Percentiles rank a stretch among this genome's conserved stretches.
phyloP scores from a whole-genome alignment of 495 filamentous ascomycete species.

The Podospora conica region DNA sequence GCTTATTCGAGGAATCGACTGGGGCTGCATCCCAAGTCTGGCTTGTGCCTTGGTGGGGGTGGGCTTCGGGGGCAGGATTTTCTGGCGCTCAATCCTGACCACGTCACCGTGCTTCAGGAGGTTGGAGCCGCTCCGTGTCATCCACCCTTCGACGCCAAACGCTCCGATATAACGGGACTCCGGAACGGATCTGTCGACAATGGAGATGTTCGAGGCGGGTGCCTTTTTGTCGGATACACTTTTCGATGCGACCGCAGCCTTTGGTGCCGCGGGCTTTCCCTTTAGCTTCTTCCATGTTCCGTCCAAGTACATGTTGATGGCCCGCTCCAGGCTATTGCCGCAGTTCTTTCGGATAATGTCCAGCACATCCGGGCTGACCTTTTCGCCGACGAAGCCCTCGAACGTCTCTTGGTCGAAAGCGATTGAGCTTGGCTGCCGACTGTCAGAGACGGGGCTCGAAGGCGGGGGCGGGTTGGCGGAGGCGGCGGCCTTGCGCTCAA shows the following conservation, averaged over 20 bases:
- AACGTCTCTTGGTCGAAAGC: constrained; percentile 65
- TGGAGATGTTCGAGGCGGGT: constrained; percentile 2
- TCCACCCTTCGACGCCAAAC: constrained; percentile 88
- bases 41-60: constrained; percentile 45
- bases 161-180: constrained; percentile 75
- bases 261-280: constrained; percentile 7
- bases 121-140: constrained; percentile 73
- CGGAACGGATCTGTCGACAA: constrained; percentile 39
- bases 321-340: constrained; percentile 56
- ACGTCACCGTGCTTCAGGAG: constrained; percentile 70
- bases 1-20: constrained; percentile 30
- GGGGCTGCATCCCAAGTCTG: constrained; percentile 22
- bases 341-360: constrained; percentile 51
- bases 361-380: constrained; percentile 49
- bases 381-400: constrained; percentile 61
- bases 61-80: constrained; percentile 55
- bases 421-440: constrained; percentile 6
- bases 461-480: constrained; percentile 4
- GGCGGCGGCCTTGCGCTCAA: constrained; percentile 15
- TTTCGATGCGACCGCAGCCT: constrained; percentile 15
- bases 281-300: constrained; percentile 72
- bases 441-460: not conserved
- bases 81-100: constrained; percentile 82
- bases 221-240: constrained; percentile 9
- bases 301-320: constrained; percentile 85